Evolutionary conservation across 352 stramenopile species (phyloP), one percentile per base, ranked within the genome.

Genomic region (Phytophthora tentaculata): DNA sequence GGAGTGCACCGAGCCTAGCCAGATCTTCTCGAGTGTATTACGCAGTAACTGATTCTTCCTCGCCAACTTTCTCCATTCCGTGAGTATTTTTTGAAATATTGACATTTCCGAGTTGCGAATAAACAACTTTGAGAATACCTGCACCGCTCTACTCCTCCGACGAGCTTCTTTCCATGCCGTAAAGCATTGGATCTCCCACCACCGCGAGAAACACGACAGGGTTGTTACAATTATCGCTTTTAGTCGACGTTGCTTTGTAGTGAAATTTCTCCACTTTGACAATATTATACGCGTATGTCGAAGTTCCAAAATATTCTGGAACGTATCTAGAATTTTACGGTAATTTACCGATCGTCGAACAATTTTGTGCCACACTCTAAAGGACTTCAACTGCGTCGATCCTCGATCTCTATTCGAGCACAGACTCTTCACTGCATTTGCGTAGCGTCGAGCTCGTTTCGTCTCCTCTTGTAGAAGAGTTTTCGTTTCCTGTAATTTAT

Each of bases 1-100:
- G 0, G 52, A 39, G 39, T 79, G 73, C 1, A 88, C 64, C n/a
- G 79, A 80, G 2, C 37, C 51, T 7, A 86, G 28, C 73, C 74
- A 82, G 19, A 87, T 77, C 39, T 69, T 57, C 24, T 80, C 67
- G 0, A 84, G 26, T 8, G 64, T 80, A 16, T 60, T 67, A 6
- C 77, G 59, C 2, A 91, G 56, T 2, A 88, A 66, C 5, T 61
- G 24, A 3, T 67, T 72, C 43, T 37, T 69, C 39, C 54, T 63
- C 10, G 61, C 49, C 6, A 74, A 19, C 9, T 51, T 62, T 43
- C 54, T 63, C 79, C 79, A 87, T 48, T 35, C 55, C 1, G n/a
- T 14, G 1, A 80, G 41, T 2, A 71, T 24, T 10, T 56, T 48
- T 24, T 44, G 60, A 9, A 49, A 51, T 3, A 62, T 32, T 5